Conservation (phyloP, 169 alveolate species). For the Eimeria acervulina region DNA sequence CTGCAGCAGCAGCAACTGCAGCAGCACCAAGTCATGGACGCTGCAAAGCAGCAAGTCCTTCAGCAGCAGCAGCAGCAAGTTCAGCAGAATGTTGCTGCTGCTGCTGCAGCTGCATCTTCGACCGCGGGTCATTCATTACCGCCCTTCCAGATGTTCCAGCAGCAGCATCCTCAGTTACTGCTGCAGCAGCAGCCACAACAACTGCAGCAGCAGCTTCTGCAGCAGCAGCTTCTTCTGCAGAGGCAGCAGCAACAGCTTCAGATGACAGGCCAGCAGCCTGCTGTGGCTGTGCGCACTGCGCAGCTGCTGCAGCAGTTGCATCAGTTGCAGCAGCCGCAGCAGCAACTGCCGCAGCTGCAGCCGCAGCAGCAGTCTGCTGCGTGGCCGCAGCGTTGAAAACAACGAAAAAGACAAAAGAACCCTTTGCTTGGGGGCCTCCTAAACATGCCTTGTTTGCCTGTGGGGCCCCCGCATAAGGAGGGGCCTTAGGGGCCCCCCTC, state of each 20-base stretch:
- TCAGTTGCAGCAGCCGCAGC: conserved; percentile 39
- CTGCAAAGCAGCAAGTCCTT: conserved; percentile 30
- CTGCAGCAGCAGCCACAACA: conserved; percentile 44
- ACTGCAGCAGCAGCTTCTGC: conserved; percentile 58
- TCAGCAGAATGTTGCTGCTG: conserved; percentile 40
- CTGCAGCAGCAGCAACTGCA: conserved; percentile 67
- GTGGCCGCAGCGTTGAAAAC: conserved; percentile 28
- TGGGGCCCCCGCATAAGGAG: neutral
- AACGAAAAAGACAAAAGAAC: neutral
- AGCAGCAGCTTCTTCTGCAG: conserved; percentile 64
- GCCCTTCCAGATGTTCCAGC: conserved; percentile 51
- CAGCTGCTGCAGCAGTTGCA: conserved; percentile 66
- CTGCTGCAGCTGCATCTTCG: conserved; percentile 32
- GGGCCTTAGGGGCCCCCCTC: neutral
- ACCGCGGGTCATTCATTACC: neutral
- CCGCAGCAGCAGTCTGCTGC: conserved; percentile 12
- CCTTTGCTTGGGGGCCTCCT: neutral
- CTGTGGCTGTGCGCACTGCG: neutral
- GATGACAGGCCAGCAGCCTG: conserved; percentile 44
- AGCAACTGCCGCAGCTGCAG: conserved; percentile 18
- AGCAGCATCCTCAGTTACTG: conserved; percentile 58
- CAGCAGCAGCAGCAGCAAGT: conserved; percentile 39
- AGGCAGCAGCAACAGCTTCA: conserved; percentile 65
- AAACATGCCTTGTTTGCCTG: neutral
- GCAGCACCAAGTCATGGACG: conserved; percentile 45